Evolutionary conservation across 805 yeast genomes (phyloP), one percentile per base, ranked within the genome.

Genomic region (Lachancea meyersii): DNA sequence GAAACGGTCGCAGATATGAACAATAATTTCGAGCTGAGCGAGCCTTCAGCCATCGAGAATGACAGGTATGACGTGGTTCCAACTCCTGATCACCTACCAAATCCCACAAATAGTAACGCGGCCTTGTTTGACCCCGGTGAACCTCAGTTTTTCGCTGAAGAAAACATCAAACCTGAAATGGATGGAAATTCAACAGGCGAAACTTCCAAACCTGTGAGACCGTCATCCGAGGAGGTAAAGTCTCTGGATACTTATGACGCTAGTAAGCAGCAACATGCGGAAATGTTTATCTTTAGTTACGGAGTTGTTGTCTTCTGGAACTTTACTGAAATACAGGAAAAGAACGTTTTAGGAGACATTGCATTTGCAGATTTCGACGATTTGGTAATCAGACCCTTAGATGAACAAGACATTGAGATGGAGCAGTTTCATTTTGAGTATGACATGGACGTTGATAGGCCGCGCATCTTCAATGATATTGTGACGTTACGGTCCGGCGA

Each of bases 241-340:
- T 39, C 42, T 5, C 32, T 39, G 4, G 42, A 38, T 48, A 7
- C 46, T 46, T 4, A 37, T 20, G 45, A 37, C 4, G 22, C 38
- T 13, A 42, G 45, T 31, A 51, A 53, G 34, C 55, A 57, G 40
- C 63, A 62, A 35, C 86, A 81, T 58, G 91, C 96, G 0, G 97
- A 91, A 56, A 74, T 93, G 71, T 93, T 93, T 56, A 76, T 93
- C 11, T 79, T 91, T 59, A 80, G 79, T 41, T 93, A 93, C 60
- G 98, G 98, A 17, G 95, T 91, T 11, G 87, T 93, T n/a, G 97
- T 93, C 17, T 89, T 93, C 57, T 93, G 98, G 98, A 93, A 93
- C 57, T 88, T 93, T 53, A 79, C 91, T 2, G 96, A 88, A 58
- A 71, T 77, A 6, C 96, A 93, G 58, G 98, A 93, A 56, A 88